Evolutionary conservation across 768 basidiomycete species (phyloP).

Genomic region (Russula compacta): DNA sequence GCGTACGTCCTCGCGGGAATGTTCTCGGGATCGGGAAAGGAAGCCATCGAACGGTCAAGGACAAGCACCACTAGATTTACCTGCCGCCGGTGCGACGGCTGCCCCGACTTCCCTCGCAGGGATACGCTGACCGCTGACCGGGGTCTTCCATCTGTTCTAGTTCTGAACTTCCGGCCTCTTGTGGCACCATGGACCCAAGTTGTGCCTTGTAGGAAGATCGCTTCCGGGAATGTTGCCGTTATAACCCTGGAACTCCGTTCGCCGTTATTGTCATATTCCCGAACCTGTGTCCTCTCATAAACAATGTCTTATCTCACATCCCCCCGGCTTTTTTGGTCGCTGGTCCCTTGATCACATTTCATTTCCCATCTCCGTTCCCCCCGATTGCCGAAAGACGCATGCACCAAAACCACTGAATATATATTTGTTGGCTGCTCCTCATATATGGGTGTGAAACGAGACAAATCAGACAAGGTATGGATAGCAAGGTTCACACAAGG

Average conservation of each 20-base stretch:
- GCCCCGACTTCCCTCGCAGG: not conserved
- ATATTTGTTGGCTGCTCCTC: not conserved
- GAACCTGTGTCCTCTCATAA: not conserved
- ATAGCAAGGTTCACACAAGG: not conserved
- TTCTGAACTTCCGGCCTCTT: not conserved
- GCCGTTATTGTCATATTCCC: not conserved
- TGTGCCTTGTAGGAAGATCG: not conserved
- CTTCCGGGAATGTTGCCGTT: not conserved
- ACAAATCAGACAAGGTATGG: not conserved
- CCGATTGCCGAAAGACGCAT: not conserved
- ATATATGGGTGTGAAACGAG: too few relatives aligned
- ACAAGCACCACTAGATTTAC: constrained; percentile 14
- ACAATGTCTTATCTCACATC: not conserved
- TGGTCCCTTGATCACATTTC: not conserved
- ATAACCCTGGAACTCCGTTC: not conserved
- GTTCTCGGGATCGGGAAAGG: constrained; percentile 31
- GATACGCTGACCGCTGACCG: not conserved
- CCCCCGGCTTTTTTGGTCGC: not conserved
- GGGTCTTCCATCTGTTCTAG: not conserved
- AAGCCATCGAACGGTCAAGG: constrained; percentile 8
- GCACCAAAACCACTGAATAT: not conserved
- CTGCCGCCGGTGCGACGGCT: not conserved
- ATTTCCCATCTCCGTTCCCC: not conserved
- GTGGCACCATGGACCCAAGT: not conserved
- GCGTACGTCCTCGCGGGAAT: constrained; percentile 87